Evolutionary conservation across 495 filamentous ascomycete genomes (phyloP).

Genomic region (Trichoderma reesei): DNA sequence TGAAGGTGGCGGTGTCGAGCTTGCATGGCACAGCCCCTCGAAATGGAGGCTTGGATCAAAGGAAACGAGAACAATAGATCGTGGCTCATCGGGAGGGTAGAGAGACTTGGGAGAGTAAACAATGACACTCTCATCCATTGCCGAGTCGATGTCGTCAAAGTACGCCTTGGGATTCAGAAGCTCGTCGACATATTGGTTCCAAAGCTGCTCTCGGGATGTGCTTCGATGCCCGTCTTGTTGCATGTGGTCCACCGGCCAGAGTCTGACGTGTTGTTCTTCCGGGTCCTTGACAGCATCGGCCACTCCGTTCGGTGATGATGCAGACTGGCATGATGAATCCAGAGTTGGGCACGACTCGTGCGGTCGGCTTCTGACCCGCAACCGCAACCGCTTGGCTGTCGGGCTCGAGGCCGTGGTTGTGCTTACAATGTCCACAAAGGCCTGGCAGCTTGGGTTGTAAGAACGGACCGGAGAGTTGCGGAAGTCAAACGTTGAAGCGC

Average conservation of each 20-base stretch:
- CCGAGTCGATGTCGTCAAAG: slow-evolving; percentile 38
- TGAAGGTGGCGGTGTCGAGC: slow-evolving; percentile 1
- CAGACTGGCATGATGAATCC: neutral
- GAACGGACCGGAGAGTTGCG: slow-evolving; percentile 49
- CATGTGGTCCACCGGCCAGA: neutral
- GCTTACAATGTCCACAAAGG: slow-evolving; percentile 59
- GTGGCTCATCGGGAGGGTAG: slow-evolving; percentile 3
- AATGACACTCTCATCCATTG: slow-evolving; percentile 53
- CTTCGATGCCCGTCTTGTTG: neutral
- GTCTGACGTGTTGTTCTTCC: neutral
- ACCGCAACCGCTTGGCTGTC: neutral
- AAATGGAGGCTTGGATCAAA: slow-evolving; percentile 46
- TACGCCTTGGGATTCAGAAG: slow-evolving; percentile 48
- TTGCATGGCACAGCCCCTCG: slow-evolving; percentile 16
- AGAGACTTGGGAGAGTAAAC: slow-evolving; percentile 31
- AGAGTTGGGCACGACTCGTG: slow-evolving; percentile 15
- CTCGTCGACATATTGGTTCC: slow-evolving; percentile 35
- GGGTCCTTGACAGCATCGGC: neutral
- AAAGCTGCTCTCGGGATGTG: slow-evolving; percentile 1
- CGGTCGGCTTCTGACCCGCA: slow-evolving; percentile 9
- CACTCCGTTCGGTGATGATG: neutral
- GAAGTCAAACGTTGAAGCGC: slow-evolving; percentile 38
- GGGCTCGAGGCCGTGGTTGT: slow-evolving; percentile 28
- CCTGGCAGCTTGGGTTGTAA: slow-evolving; percentile 48
- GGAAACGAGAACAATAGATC: slow-evolving; percentile 48